These are phyloP conservation scores for Allantophomopsis cytisporea DNA, from an alignment of 2,329 filamentous ascomycete genomes.

Conservation along the genomic window DNA sequence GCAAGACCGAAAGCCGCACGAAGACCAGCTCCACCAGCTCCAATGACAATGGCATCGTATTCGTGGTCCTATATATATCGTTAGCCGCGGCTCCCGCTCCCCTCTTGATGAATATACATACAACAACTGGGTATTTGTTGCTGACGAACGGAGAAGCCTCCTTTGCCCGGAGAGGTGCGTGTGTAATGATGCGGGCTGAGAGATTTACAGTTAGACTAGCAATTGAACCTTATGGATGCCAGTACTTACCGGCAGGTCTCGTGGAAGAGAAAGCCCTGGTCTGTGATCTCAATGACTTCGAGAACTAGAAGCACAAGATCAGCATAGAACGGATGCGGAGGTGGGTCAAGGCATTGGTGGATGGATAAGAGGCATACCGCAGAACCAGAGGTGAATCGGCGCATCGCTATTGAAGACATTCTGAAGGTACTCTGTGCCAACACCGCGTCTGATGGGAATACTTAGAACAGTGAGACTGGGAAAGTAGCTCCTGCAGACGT, in stretches of 20 bases:
- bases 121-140: constrained; percentile 88
- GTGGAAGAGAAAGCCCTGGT: constrained; percentile 79
- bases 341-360: not conserved
- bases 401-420: constrained; percentile 52
- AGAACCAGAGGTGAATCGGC: constrained; percentile 41
- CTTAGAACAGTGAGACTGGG: constrained; percentile 1
- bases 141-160: constrained; percentile 80
- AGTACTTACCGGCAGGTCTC: constrained; percentile 55
- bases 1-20: constrained; percentile 76
- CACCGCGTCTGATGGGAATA: constrained; percentile 11
- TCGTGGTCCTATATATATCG: constrained; percentile 65
- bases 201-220: constrained; percentile 1
- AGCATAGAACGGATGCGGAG: constrained; percentile 9
- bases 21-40: constrained; percentile 69
- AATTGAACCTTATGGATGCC: constrained; percentile 1
- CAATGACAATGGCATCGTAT: constrained; percentile 93
- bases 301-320: constrained; percentile 13
- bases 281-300: constrained; percentile 36
- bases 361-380: constrained; percentile 24
- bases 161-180: constrained; percentile 77
- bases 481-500: too few species aligned
- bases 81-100: constrained; percentile 6
- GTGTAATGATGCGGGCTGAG: constrained; percentile 72
- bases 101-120: constrained; percentile 21
- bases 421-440: constrained; percentile 19